Evolutionary conservation across 352 stramenopile genomes (phyloP).

Genomic region (Globisporangium parvum): DNA sequence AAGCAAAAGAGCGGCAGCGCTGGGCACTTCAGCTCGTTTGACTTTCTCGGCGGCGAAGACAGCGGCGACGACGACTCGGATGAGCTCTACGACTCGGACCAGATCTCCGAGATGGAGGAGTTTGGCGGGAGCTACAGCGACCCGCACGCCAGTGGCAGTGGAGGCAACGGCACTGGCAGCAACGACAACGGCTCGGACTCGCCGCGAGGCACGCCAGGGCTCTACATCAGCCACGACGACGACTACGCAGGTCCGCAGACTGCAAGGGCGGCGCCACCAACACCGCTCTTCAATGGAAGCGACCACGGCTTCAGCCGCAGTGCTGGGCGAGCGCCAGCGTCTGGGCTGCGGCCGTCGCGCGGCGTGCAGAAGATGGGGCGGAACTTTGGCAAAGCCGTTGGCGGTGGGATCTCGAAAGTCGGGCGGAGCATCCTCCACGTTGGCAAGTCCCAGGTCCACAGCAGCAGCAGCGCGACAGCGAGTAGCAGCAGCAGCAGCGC

Average conservation of each 20-base stretch:
- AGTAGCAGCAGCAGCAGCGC: neutral
- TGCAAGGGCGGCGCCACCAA: constrained; percentile 10
- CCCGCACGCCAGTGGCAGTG: too few relatives aligned
- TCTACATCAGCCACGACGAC: constrained; percentile 6
- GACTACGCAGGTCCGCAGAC: neutral
- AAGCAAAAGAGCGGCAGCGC: constrained; percentile 19
- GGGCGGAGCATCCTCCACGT: constrained; percentile 71
- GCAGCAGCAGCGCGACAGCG: constrained; percentile 6
- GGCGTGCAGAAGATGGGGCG: constrained; percentile 70
- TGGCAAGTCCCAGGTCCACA: constrained; percentile 39
- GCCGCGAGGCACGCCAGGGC: neutral
- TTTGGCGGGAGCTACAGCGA: constrained; percentile 36
- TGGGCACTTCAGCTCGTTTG: constrained; percentile 54
- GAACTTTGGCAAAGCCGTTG: constrained; percentile 73
- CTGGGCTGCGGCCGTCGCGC: constrained; percentile 22
- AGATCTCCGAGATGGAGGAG: constrained; percentile 69
- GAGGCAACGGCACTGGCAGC: constrained; percentile 15
- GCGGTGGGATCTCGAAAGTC: constrained; percentile 74
- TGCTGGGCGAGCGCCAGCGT: constrained; percentile 5
- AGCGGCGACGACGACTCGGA: constrained; percentile 78
- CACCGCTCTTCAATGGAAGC: constrained; percentile 7
- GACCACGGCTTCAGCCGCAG: constrained; percentile 13
- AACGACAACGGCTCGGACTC: neutral
- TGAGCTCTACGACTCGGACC: constrained; percentile 64
- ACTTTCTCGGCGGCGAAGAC: constrained; percentile 79